A percentile compares a stretch with the other conserved stretches of the same genome.
Conservation (phyloP, 1,139 yeast species). For the Torulaspora pretoriensis region DNA sequence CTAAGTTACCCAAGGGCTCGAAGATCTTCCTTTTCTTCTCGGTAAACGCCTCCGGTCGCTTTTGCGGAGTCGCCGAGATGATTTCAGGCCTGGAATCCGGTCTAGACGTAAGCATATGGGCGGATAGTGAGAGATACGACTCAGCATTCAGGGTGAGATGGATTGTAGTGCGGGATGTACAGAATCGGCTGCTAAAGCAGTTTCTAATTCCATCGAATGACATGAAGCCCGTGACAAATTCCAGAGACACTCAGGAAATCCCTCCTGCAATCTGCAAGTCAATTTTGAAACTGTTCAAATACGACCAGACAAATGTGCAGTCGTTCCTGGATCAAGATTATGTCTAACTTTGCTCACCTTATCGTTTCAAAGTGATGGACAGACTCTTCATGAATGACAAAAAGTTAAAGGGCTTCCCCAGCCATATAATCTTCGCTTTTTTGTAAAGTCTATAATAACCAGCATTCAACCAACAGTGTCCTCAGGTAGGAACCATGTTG, state of each 20-base stretch:
- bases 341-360: slow-evolving; percentile 1
- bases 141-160: slow-evolving; percentile 53
- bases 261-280: slow-evolving; percentile 43
- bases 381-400: slow-evolving; percentile 32
- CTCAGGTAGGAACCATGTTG: slow-evolving; percentile 7
- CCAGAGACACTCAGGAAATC: slow-evolving; percentile 58
- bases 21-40: slow-evolving; percentile 50
- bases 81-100: slow-evolving; percentile 39
- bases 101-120: slow-evolving; percentile 46
- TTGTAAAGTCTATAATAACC: slow-evolving; percentile 2
- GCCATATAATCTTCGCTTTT: background rate
- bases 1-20: slow-evolving; percentile 23
- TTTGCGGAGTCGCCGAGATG: slow-evolving; percentile 64
- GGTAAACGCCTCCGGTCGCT: slow-evolving; percentile 56
- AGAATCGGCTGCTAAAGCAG: slow-evolving; percentile 45
- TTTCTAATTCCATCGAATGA: slow-evolving; percentile 46
- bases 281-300: slow-evolving; percentile 45
- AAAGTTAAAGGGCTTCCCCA: slow-evolving; percentile 1
- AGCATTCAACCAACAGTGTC: background rate
- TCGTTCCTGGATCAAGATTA: slow-evolving; percentile 21
- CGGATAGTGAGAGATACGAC: slow-evolving; percentile 46
- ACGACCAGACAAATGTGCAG: slow-evolving; percentile 14
- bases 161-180: slow-evolving; percentile 49
- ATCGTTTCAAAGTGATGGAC: slow-evolving; percentile 6
- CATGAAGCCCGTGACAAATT: slow-evolving; percentile 50